phyloP scores from a whole-genome alignment of 352 stramenopile genomes.

The Thraustotheca clavata region DNA sequence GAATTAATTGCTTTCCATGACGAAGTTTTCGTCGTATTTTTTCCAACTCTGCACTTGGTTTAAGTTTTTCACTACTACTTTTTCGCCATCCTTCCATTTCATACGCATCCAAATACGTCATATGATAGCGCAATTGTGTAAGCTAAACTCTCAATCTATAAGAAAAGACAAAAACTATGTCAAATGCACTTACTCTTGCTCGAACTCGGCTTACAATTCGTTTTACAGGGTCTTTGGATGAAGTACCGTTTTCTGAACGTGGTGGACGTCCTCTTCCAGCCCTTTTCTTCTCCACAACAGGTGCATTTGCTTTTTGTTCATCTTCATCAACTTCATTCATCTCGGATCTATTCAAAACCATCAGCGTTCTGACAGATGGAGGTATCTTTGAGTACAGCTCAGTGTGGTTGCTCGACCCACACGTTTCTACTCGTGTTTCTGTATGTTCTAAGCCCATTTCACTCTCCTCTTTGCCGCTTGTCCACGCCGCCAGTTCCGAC shows the following conservation, averaged over 20 bases:
- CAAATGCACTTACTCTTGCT: conserved; percentile 9
- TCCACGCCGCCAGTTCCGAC: background rate
- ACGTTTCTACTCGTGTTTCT: background rate
- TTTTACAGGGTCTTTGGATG: conserved; percentile 1
- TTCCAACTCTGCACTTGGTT: conserved; percentile 63
- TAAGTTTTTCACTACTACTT: conserved; percentile 68
- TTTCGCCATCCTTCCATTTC: conserved; percentile 73
- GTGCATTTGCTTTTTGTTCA: no score
- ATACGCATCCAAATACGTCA: conserved; percentile 80
- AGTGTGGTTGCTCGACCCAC: background rate
- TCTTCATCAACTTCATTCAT: no score
- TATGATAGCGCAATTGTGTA: conserved; percentile 43
- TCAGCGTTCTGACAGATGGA: background rate
- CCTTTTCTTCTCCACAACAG: conserved; percentile 1
- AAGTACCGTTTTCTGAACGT: background rate
- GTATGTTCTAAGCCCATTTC: background rate
- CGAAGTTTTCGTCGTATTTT: conserved; percentile 41
- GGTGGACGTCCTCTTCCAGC: background rate
- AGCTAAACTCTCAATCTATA: conserved; percentile 26
- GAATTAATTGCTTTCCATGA: conserved; percentile 41
- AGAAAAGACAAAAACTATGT: background rate
- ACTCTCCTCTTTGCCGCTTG: background rate
- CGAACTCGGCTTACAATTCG: conserved; percentile 12
- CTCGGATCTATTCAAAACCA: no score
- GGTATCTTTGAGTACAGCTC: background rate